phyloP scores from a whole-genome alignment of 2,329 filamentous ascomycete genomes.

The Dothistroma pini region DNA sequence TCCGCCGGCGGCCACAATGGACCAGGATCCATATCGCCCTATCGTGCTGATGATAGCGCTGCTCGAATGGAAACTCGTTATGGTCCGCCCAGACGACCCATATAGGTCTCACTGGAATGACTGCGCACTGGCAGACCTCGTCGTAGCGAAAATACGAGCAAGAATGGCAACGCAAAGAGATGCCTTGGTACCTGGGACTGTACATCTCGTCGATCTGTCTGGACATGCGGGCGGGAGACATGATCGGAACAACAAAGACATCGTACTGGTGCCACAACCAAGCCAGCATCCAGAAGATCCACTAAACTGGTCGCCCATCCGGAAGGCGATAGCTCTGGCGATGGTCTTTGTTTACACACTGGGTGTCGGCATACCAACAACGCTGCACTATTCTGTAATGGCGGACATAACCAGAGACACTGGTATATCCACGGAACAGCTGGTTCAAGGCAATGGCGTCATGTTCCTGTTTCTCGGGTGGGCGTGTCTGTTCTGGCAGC shows the following conservation, averaged over 20 bases:
- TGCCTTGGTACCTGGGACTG: slow-evolving; percentile 20
- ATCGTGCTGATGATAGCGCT: background rate
- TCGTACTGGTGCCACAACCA: slow-evolving; percentile 25
- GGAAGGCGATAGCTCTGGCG: slow-evolving; percentile 19
- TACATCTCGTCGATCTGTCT: slow-evolving; percentile 18
- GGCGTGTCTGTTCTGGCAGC: slow-evolving; percentile 48
- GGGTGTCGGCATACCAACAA: slow-evolving; percentile 32
- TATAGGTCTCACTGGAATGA: background rate
- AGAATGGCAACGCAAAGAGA: background rate
- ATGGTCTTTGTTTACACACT: slow-evolving; percentile 32
- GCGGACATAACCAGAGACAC: slow-evolving; percentile 29
- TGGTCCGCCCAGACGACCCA: background rate
- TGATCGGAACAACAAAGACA: slow-evolving; percentile 9
- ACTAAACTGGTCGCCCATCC: slow-evolving; percentile 22
- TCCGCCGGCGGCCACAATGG: background rate
- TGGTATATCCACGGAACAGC: slow-evolving; percentile 19
- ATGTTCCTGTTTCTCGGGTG: slow-evolving; percentile 44
- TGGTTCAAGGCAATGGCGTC: slow-evolving; percentile 31
- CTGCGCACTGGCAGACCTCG: background rate
- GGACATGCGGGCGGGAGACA: slow-evolving; percentile 3
- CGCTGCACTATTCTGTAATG: slow-evolving; percentile 37
- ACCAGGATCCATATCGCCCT: background rate
- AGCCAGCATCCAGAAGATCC: slow-evolving; percentile 24
- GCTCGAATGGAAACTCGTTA: background rate
- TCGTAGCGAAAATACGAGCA: background rate